Evolutionary conservation across 1,139 yeast genomes (phyloP).

Genomic region (Williopsis jadinii): DNA sequence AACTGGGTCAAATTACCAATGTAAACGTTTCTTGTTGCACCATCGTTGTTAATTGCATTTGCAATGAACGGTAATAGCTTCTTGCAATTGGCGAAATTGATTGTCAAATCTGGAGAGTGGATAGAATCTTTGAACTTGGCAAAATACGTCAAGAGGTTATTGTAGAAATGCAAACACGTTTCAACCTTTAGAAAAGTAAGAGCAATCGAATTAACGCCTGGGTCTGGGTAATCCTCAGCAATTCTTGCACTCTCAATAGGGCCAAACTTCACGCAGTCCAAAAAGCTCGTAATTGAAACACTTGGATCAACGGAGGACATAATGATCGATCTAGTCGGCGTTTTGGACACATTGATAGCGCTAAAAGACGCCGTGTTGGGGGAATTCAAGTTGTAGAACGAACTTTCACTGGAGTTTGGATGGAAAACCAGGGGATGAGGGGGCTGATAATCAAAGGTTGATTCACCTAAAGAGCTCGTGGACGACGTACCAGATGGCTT

Average conservation of each 20-base stretch:
- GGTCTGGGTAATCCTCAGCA: conserved; percentile 18
- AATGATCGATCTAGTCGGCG: conserved; percentile 18
- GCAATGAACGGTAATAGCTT: conserved; percentile 55
- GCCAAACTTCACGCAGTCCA: conserved; percentile 29
- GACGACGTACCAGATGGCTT: too few species aligned
- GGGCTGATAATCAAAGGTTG: too few species aligned
- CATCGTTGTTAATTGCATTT: conserved; percentile 66
- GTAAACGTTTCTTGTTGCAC: conserved; percentile 76
- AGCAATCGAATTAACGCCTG: conserved; percentile 20
- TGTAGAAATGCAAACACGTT: conserved; percentile 41
- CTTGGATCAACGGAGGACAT: conserved; percentile 20
- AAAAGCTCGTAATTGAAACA: conserved; percentile 12
- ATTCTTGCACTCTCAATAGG: conserved; percentile 36
- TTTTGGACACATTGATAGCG: conserved; percentile 9
- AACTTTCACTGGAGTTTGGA: too few species aligned
- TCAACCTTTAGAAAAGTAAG: conserved; percentile 36
- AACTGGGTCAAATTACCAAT: conserved; percentile 50
- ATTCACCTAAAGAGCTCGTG: too few species aligned
- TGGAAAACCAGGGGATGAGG: too few species aligned
- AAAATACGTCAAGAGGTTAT: conserved; percentile 33
- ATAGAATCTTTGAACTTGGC: conserved; percentile 36
- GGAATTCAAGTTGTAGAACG: too few species aligned
- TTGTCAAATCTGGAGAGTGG: conserved; percentile 37
- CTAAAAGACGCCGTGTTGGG: too few species aligned
- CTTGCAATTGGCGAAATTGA: conserved; percentile 65